Evolutionary conservation across 139 green algal genomes (phyloP).

Genomic region (Micromonas commoda): DNA sequence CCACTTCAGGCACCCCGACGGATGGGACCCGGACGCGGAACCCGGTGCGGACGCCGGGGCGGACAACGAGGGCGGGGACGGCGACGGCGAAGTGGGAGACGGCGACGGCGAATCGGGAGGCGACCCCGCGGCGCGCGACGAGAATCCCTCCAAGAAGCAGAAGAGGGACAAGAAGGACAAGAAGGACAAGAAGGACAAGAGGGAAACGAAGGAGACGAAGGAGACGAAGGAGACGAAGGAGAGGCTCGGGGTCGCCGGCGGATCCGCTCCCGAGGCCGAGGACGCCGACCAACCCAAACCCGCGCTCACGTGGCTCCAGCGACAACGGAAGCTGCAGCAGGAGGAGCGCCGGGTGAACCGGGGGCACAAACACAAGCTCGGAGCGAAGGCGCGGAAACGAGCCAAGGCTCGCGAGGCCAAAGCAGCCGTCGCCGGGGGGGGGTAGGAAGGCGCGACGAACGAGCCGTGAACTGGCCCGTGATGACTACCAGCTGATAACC

Average conservation of each 20-base stretch:
- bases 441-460: background rate
- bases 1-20: background rate
- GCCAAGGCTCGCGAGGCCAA: constrained; percentile 6
- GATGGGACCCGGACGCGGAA: background rate
- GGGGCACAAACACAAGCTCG: background rate
- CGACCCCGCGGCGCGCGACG: background rate
- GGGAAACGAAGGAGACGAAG: no score
- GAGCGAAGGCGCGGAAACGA: constrained; percentile 1
- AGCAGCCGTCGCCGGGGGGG: background rate
- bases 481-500: no score
- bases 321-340: no score
- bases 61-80: background rate
- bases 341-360: no score
- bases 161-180: no score
- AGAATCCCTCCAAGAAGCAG: no score
- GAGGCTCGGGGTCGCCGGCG: no score
- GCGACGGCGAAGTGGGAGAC: background rate
- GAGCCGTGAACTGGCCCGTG: no score
- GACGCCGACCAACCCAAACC: background rate
- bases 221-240: no score
- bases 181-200: no score
- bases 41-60: no score
- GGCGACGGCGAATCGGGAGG: background rate
- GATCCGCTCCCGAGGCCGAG: background rate
- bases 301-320: background rate